phyloP scores from a whole-genome alignment of 768 basidiomycete genomes.

The Psilocybe sp. region DNA sequence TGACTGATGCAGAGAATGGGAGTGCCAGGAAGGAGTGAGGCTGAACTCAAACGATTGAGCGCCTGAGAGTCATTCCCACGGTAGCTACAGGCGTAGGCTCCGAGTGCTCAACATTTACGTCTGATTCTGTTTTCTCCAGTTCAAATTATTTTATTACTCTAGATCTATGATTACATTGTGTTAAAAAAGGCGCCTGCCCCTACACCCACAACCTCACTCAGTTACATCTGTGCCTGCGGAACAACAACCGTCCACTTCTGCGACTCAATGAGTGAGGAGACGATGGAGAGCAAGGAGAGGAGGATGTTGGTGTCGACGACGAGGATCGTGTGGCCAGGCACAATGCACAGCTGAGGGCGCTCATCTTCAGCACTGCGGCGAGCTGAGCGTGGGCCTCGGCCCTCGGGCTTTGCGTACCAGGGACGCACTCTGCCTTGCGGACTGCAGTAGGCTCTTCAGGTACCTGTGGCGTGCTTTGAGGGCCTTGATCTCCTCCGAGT shows the following conservation, averaged over 20 bases:
- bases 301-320: conserved; percentile 96
- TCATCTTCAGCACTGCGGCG: conserved; percentile 23
- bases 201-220: too few species aligned
- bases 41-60: too few species aligned
- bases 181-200: too few species aligned
- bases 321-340: conserved; percentile 86
- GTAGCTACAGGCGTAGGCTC: too few species aligned
- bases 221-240: too few species aligned
- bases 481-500: conserved; percentile 71
- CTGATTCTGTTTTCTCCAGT: too few species aligned
- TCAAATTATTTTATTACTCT: too few species aligned
- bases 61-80: too few species aligned
- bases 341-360: conserved; percentile 49
- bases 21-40: too few species aligned
- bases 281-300: conserved; percentile 72
- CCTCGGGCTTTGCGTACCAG: conserved; percentile 21
- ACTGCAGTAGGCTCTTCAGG: conserved; percentile 61
- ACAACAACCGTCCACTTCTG: conserved; percentile 85
- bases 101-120: too few species aligned
- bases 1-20: too few species aligned
- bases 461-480: conserved; percentile 81
- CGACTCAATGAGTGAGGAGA: conserved; percentile 76
- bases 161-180: too few species aligned
- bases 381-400: conserved; percentile 23
- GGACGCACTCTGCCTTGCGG: conserved; percentile 32